Evolutionary conservation across 176 grass and related monocot genomes (phyloP), one percentile per base, ranked within the genome.

Genomic region (Paspalum vaginatum): DNA sequence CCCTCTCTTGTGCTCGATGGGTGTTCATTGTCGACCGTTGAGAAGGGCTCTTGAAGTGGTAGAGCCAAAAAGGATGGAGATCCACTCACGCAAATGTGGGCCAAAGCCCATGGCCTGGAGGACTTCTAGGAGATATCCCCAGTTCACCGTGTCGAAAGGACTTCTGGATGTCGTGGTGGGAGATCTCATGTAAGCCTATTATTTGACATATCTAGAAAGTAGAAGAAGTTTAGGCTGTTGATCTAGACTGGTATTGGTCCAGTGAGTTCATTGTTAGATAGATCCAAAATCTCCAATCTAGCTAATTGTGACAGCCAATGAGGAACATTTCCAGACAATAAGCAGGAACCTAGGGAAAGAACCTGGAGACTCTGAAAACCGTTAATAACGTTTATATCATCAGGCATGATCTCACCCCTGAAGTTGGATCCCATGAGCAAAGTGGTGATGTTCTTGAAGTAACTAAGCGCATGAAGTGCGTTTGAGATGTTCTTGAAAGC

Each of bases 171-270:
- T n/a, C n/a, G n/a, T n/a, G n/a, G n/a, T 14, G 77, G 77, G 7
- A 79, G 47, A 26, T 67, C 63, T 16, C 60, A 60, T 39, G 77
- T 65, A 14, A 79, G 40, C 45, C 21, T 25, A 14, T 79, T 79
- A 16, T 42, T 22, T 16, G 77, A 79, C 17, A 79, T 21, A 25
- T 79, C 77, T 17, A 79, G 0, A 79, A 7, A 8, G 42, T 43
- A 43, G 42, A 43, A 4, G 42, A 4, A 43, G 42, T 8, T 43
- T 8, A 43, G 77, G 1, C 20, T 51, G 12, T n/a, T n/a, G 13
- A 79, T 39, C 76, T 60, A 79, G 13, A 8, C 26, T 32, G 32
- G 32, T 32, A 32, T 3, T 3, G 32, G 32, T 32, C 32, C 32
- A 32, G 32, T 32, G 32, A 79, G 61, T 39, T 37, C 9, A 79